Evolutionary conservation across 169 alveolate genomes (phyloP), one percentile per base, ranked within the genome.

Genomic region (Sarcocystis neurona): DNA sequence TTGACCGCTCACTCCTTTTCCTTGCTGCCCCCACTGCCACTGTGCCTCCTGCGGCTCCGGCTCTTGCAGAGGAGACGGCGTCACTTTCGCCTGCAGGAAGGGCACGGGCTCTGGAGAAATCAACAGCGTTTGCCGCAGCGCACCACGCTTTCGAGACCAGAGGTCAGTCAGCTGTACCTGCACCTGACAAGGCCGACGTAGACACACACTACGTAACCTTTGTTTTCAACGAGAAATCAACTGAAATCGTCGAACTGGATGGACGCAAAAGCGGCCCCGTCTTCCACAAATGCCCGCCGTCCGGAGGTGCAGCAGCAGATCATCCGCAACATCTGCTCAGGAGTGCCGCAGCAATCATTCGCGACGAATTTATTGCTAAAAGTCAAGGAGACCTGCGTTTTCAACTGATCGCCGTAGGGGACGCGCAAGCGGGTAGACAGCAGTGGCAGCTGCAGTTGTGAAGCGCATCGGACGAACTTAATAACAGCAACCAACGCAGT

Each of bases 351-450:
- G 72, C 46, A 46, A 84, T 72, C 30, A 85, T 85, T 30, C 12
- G 43, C 44, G 53, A 85, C 34, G 84, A 85, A 39, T 85, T 85
- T 27, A 58, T 85, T 23, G 79, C 47, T 15, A 63, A 41, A 10
- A 18, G 63, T 12, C 84, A 60, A 0, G 85, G 78, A 12, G 84
- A 70, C 1, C 37, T 85, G 74, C 37, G 72, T 39, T 70, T 85
- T 48, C 58, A 78, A 8, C 48, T 85, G 20, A 34, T 85, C 43
- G 90, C 90, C 0, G 79, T 85, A 6, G 90, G 84, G 48, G 86
- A 82, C 75, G 32, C 41, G 5, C 77, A 78, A 27, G 4, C 56
- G 0, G 74, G 20, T 77, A 15, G 20, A 77, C 85, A 39, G 41
- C 47, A 30, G 44, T 18, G n/a, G 74, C 37, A 10, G n/a, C 18